These are phyloP conservation scores for Xylaria hypoxylon DNA, from an alignment of 2,329 filamentous ascomycete species.

Conservation along the genomic window DNA sequence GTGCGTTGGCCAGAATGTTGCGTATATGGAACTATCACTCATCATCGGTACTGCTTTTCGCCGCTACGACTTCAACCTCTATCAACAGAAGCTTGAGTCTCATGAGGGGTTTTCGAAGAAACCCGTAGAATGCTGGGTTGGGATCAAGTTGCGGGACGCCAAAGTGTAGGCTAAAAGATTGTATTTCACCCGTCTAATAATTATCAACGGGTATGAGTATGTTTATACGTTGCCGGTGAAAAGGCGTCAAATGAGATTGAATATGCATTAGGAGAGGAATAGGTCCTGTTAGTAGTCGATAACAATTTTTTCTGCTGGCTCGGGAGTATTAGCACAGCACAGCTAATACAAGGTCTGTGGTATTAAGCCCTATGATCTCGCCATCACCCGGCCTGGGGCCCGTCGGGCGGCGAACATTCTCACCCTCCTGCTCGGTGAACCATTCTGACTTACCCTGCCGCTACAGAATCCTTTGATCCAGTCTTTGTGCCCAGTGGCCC, in stretches of 20 bases:
- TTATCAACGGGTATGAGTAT: background rate
- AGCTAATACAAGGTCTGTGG: no score
- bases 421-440: no score
- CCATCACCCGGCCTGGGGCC: no score
- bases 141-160: constrained; percentile 26
- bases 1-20: constrained; percentile 34
- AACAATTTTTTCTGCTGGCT: no score
- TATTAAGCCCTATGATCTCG: no score
- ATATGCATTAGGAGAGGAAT: background rate
- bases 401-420: no score
- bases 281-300: background rate
- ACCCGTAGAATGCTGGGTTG: constrained; percentile 35
- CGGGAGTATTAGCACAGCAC: no score
- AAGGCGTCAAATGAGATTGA: background rate
- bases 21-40: constrained; percentile 33
- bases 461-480: no score
- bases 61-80: constrained; percentile 32
- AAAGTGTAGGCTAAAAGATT: constrained; percentile 12
- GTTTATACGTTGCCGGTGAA: background rate
- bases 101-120: constrained; percentile 36
- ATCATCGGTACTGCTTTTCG: constrained; percentile 36
- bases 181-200: background rate
- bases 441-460: no score
- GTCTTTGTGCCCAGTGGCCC: background rate
- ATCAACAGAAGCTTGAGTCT: constrained; percentile 31